Evolutionary conservation across 1,284 basidiomycete species (phyloP).

Genomic region (Puccinia novopanici): DNA sequence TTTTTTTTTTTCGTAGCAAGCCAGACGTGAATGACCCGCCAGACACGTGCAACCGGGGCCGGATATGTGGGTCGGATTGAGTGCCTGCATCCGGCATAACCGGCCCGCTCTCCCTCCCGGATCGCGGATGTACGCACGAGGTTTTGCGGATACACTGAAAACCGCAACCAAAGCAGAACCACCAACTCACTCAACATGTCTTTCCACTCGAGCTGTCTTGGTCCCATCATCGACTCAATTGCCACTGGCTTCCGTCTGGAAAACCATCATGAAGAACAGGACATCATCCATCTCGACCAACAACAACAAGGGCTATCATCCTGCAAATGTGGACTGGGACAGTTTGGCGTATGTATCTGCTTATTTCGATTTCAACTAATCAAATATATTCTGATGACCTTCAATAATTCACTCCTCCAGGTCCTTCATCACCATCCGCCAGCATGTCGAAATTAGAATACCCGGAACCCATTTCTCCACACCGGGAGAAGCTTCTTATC

Average conservation of each 20-base stretch:
- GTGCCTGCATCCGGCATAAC: neutral
- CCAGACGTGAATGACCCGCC: no score
- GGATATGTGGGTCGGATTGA: no score
- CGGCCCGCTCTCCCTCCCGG: neutral
- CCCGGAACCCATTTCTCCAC: neutral
- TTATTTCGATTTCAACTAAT: neutral
- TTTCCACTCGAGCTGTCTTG: constrained; percentile 21
- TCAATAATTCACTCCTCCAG: neutral
- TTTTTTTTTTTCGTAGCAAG: no score
- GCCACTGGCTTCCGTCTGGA: constrained; percentile 2
- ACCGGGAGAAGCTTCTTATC: constrained; percentile 15
- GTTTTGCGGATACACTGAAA: neutral
- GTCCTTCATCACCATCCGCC: neutral
- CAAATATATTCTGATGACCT: neutral
- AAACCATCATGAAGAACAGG: neutral
- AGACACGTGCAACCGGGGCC: no score
- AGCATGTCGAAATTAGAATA: neutral
- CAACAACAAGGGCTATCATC: constrained; percentile 12
- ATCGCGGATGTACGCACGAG: neutral
- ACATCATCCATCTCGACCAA: neutral
- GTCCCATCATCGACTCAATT: constrained; percentile 25
- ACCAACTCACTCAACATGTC: constrained; percentile 11
- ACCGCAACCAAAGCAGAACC: neutral
- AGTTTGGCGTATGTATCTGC: neutral
- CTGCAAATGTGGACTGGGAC: constrained; percentile 25